phyloP scores from a whole-genome alignment of 2,329 filamentous ascomycete genomes.

The Zelopaecilomyces penicillatus region DNA sequence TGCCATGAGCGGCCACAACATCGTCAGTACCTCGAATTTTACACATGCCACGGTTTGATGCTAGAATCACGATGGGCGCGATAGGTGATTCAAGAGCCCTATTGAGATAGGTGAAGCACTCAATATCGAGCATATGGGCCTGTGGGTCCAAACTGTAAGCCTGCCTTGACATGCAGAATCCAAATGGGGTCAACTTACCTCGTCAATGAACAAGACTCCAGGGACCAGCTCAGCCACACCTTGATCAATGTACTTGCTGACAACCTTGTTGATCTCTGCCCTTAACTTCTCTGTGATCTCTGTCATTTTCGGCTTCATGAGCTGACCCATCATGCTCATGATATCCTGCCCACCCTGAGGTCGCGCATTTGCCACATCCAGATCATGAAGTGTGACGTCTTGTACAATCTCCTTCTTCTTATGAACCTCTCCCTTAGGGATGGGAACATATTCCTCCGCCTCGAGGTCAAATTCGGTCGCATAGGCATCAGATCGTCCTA shows the following conservation, averaged over 20 bases:
- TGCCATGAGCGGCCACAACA: conserved; percentile 80
- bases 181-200: conserved; percentile 47
- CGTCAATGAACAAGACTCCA: conserved; percentile 95
- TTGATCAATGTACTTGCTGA: conserved; percentile 98
- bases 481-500: conserved; percentile 92
- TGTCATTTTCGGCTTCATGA: conserved; percentile 99
- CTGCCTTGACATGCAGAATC: neutral
- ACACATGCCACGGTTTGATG: conserved; percentile 91
- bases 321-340: conserved; percentile 99
- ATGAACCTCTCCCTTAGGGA: conserved; percentile 97
- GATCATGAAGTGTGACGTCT: conserved; percentile 92
- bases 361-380: conserved; percentile 90
- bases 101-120: conserved; percentile 98
- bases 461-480: conserved; percentile 98
- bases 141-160: conserved; percentile 25
- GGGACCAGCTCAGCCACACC: conserved; percentile 97
- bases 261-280: conserved; percentile 96
- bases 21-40: conserved; percentile 82
- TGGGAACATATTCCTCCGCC: conserved; percentile 97
- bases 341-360: conserved; percentile 98
- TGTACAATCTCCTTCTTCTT: conserved; percentile 99
- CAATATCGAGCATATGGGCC: conserved; percentile 99
- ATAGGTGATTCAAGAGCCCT: conserved; percentile 92
- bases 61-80: conserved; percentile 93
- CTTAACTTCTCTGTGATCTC: conserved; percentile 98